Evolutionary conservation across 2,329 filamentous ascomycete genomes (phyloP).

Genomic region (Verticillium dahliae): DNA sequence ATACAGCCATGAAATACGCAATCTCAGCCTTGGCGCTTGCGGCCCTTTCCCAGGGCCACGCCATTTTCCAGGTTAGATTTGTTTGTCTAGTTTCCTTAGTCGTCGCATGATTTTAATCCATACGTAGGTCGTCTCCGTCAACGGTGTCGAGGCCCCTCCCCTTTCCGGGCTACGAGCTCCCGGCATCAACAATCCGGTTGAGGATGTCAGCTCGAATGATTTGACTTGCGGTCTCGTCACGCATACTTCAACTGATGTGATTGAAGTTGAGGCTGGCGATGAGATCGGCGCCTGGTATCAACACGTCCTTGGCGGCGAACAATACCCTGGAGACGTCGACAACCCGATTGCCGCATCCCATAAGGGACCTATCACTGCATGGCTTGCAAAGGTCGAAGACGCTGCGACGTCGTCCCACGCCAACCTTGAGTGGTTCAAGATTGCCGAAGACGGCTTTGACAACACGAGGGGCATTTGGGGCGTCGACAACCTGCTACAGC

Average conservation of each 20-base stretch:
- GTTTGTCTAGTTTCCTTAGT: too few species aligned
- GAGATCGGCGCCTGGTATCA: constrained; percentile 45
- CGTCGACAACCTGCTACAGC: constrained; percentile 35
- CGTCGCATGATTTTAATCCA: neutral
- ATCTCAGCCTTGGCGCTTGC: neutral
- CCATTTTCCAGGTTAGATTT: constrained; percentile 6
- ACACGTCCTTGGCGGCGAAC: constrained; percentile 46
- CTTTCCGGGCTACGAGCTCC: constrained; percentile 8
- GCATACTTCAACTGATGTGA: constrained; percentile 32
- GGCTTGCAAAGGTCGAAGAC: constrained; percentile 46
- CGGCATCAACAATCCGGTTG: constrained; percentile 43
- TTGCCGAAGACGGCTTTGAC: constrained; percentile 43
- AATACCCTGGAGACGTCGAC: constrained; percentile 40
- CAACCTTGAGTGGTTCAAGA: constrained; percentile 45
- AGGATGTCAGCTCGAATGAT: constrained; percentile 39
- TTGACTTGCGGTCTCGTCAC: constrained; percentile 43
- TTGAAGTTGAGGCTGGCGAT: constrained; percentile 43
- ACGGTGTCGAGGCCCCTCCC: constrained; percentile 8
- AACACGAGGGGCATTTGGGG: constrained; percentile 37
- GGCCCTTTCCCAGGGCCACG: constrained; percentile 2
- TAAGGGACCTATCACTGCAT: constrained; percentile 47
- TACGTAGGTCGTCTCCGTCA: constrained; percentile 7
- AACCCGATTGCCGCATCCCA: constrained; percentile 49
- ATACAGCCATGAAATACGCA: constrained; percentile 1
- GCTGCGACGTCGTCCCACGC: constrained; percentile 34